Evolutionary conservation across 1,284 basidiomycete genomes (phyloP).

Genomic region (Phellopilus nigrolimitatus): DNA sequence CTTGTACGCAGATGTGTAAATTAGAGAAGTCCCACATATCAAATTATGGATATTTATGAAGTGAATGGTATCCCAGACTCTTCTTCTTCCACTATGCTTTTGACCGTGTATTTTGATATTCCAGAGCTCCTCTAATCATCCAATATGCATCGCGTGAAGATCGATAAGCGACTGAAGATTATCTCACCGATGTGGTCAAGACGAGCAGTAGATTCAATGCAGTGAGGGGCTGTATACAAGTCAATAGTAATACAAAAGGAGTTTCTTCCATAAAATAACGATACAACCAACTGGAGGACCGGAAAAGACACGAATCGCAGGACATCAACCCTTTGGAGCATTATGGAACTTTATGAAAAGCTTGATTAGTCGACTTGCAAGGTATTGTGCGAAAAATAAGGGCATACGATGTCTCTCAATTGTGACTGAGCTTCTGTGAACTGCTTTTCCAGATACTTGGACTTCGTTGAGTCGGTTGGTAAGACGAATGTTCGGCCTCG

Average conservation of each 20-base stretch:
- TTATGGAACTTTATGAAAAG: conserved; percentile 49
- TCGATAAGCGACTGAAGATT: no score
- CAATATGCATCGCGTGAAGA: no score
- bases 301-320: background rate
- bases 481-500: conserved; percentile 67
- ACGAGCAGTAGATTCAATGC: no score
- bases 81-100: no score
- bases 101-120: no score
- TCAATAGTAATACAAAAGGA: conserved; percentile 5
- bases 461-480: conserved; percentile 36
- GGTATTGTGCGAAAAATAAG: background rate
- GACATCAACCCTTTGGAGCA: conserved; percentile 37
- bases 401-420: conserved; percentile 78
- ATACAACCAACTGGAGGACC: background rate
- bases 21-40: no score
- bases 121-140: no score
- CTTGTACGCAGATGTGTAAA: no score
- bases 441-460: conserved; percentile 88
- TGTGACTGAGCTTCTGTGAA: conserved; percentile 85
- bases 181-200: no score
- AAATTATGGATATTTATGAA: no score
- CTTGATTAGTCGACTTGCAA: conserved; percentile 5
- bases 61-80: no score
- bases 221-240: no score
- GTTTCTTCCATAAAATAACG: background rate